Conservation (phyloP, 352 stramenopile species). For the Paralagenidium karlingii region DNA sequence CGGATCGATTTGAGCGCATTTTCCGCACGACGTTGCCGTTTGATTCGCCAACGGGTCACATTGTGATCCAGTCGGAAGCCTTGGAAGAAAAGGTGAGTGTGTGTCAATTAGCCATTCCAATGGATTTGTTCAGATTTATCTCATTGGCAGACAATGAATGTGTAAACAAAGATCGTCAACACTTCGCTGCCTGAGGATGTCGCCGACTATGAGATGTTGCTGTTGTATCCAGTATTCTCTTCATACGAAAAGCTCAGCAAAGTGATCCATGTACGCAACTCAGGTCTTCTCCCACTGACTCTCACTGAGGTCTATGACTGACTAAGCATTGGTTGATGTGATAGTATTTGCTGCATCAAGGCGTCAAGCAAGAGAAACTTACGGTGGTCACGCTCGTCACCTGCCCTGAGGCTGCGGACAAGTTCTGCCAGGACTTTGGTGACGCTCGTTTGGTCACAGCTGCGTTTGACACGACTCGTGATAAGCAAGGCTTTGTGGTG, state of each 20-base stretch:
- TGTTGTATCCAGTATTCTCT: conserved; percentile 54
- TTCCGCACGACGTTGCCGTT: conserved; percentile 46
- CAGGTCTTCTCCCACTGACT: not conserved
- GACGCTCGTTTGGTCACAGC: conserved; percentile 67
- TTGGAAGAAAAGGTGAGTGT: conserved; percentile 20
- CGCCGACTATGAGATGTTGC: conserved; percentile 47
- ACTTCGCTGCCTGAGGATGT: conserved; percentile 42
- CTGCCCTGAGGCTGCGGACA: conserved; percentile 61
- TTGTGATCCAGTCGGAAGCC: conserved; percentile 50
- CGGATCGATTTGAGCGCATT: conserved; percentile 17
- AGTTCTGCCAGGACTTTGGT: conserved; percentile 65
- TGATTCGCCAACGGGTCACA: conserved; percentile 41
- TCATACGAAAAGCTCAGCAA: conserved; percentile 52
- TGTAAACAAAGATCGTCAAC: conserved; percentile 24
- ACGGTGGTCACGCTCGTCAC: conserved; percentile 72
- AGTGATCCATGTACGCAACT: conserved; percentile 42
- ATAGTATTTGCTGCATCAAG: conserved; percentile 56
- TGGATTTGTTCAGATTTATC: not conserved
- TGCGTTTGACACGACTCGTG: conserved; percentile 52
- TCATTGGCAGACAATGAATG: conserved; percentile 1
- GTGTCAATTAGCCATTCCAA: conserved; percentile 12
- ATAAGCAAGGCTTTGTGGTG: conserved; percentile 43
- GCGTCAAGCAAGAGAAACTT: conserved; percentile 64
- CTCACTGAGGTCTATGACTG: not conserved
- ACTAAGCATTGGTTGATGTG: not conserved